phyloP scores from a whole-genome alignment of 2,329 filamentous ascomycete genomes.

The Penicillium sp. region DNA sequence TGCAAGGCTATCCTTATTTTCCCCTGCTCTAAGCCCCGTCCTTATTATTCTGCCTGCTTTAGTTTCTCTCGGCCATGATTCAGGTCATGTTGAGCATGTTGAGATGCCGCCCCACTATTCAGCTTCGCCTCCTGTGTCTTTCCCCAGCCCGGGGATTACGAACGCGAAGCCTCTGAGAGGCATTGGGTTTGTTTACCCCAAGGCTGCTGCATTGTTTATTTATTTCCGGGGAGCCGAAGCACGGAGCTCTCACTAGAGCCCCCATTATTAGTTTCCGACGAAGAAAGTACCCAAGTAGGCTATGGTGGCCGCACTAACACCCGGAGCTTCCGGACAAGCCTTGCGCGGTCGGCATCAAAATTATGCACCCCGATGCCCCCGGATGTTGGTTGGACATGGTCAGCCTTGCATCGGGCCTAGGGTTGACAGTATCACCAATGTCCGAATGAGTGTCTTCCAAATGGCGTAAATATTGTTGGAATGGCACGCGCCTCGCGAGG shows the following conservation, averaged over 20 bases:
- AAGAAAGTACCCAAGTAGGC: background rate
- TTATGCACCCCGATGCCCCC: background rate
- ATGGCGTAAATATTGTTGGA: background rate
- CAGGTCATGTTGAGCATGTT: background rate
- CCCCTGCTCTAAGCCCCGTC: constrained; percentile 1
- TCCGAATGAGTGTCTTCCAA: background rate
- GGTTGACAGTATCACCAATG: background rate
- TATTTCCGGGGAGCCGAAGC: too few species aligned
- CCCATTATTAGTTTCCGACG: background rate
- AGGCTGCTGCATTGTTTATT: constrained; percentile 7
- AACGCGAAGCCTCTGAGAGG: background rate
- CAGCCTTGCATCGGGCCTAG: background rate
- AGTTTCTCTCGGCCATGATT: background rate
- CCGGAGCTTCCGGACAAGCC: background rate
- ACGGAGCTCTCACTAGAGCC: background rate
- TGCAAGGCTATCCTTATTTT: background rate
- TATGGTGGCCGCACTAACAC: background rate
- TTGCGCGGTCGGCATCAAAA: background rate
- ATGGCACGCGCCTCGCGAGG: too few species aligned
- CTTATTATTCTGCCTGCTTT: constrained; percentile 6
- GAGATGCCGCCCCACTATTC: background rate
- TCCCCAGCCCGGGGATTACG: background rate
- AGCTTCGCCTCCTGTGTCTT: constrained; percentile 3
- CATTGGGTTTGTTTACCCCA: background rate
- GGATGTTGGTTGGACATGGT: background rate